Percentiles rank a stretch among this genome's conserved stretches.
Conservation (phyloP, 306 rosid species). For the Astragalus membranaceus region DNA sequence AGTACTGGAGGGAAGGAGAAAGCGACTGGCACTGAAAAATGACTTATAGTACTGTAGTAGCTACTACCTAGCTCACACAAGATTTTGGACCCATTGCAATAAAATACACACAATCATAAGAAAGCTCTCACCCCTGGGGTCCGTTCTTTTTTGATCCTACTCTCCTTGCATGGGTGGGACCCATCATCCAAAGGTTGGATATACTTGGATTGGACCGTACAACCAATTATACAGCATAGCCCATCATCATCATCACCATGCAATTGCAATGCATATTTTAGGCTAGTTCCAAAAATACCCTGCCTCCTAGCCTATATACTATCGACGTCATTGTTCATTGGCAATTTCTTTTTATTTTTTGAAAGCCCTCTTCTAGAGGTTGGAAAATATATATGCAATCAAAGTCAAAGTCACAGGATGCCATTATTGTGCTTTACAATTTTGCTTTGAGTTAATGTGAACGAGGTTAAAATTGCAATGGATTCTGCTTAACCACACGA, state of each 20-base stretch:
- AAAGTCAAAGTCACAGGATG: neutral
- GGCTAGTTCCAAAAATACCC: neutral
- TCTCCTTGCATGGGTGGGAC: conserved; percentile 12
- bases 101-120: conserved; percentile 25
- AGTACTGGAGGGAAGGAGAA: neutral
- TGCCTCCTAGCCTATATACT: no score
- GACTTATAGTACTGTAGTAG: no score
- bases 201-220: conserved; percentile 20
- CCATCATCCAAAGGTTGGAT: conserved; percentile 2
- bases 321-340: no score
- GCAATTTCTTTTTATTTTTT: no score
- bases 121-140: neutral
- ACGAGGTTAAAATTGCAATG: neutral
- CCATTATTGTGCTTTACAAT: neutral
- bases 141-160: neutral
- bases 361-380: no score
- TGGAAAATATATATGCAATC: no score
- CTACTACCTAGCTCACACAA: conserved; percentile 11
- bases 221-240: conserved; percentile 22
- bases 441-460: conserved; percentile 3
- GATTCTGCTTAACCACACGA: conserved; percentile 4
- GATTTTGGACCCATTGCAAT: conserved; percentile 21
- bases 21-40: conserved; percentile 15
- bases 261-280: neutral
- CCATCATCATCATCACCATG: conserved; percentile 18